Conservation (phyloP, 2,329 filamentous ascomycete genomes). For the Leptographium wingfieldii region DNA sequence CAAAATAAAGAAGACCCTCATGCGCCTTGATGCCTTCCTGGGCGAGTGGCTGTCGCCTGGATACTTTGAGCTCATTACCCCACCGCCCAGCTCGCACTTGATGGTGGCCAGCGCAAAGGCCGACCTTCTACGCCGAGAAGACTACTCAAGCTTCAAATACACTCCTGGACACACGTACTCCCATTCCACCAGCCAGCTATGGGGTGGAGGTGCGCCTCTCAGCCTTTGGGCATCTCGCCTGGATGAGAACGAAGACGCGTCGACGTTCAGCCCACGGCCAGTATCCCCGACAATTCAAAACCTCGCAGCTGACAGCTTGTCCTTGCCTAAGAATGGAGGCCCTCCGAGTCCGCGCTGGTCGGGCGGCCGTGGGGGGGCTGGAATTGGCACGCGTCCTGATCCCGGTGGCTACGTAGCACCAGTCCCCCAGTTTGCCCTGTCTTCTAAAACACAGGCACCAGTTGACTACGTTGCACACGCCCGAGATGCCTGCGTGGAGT, state of each 20-base stretch:
- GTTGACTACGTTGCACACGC: constrained; percentile 83
- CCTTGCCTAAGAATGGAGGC: constrained; percentile 3
- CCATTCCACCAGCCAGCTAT: constrained; percentile 23
- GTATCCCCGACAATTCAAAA: not conserved
- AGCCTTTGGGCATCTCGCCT: constrained; percentile 5
- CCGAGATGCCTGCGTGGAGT: constrained; percentile 66
- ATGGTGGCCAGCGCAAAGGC: constrained; percentile 87
- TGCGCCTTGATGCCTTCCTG: constrained; percentile 83
- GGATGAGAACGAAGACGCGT: not conserved
- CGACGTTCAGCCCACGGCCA: not conserved
- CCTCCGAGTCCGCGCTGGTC: not conserved
- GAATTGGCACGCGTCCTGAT: not conserved
- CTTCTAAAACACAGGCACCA: constrained; percentile 68
- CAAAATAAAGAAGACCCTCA: constrained; percentile 39
- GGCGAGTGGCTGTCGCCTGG: constrained; percentile 91
- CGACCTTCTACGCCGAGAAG: constrained; percentile 65
- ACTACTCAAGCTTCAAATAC: constrained; percentile 41
- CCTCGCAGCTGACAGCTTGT: constrained; percentile 11
- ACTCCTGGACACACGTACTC: constrained; percentile 20
- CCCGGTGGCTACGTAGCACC: constrained; percentile 56
- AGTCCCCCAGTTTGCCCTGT: constrained; percentile 71
- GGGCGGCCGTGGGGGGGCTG: not conserved
- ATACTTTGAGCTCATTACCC: constrained; percentile 87
- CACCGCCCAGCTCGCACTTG: constrained; percentile 71
- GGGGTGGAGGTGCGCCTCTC: constrained; percentile 17